Conservation (phyloP, 2,329 filamentous ascomycete species). For the Ascochyta rabiei region DNA sequence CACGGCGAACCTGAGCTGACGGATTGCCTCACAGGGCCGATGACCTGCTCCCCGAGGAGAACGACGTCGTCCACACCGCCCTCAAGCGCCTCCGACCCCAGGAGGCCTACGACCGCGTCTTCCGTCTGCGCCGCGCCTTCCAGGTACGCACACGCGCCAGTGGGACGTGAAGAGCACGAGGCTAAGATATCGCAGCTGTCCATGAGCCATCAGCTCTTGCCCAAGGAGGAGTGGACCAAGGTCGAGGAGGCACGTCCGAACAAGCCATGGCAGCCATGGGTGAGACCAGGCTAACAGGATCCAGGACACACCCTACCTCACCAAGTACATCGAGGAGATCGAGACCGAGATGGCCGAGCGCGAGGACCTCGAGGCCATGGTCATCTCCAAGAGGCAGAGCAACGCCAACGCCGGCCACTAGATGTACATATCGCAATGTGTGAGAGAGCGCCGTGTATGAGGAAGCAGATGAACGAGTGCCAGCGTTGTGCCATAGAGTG, state of each 20-base stretch:
- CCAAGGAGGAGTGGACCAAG: conserved; percentile 70
- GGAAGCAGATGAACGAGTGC: conserved; percentile 22
- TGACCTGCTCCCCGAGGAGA: conserved; percentile 93
- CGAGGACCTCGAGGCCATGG: conserved; percentile 70
- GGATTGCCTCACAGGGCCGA: conserved; percentile 70
- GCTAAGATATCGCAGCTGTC: conserved; percentile 61
- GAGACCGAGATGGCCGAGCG: conserved; percentile 71
- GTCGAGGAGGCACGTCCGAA: conserved; percentile 62
- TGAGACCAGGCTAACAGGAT: conserved; percentile 18
- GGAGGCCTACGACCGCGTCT: conserved; percentile 95
- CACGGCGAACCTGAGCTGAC: conserved; percentile 33
- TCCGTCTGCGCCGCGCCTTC: conserved; percentile 93
- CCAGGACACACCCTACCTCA: conserved; percentile 71
- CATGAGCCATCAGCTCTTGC: conserved; percentile 68
- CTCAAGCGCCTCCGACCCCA: conserved; percentile 88
- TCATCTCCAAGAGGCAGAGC: conserved; percentile 56
- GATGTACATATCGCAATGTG: conserved; percentile 29
- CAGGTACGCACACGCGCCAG: conserved; percentile 63
- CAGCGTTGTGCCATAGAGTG: conserved; percentile 48
- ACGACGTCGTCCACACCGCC: conserved; percentile 81
- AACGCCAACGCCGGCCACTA: conserved; percentile 37
- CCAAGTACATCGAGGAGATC: conserved; percentile 71
- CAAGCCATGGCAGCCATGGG: background rate
- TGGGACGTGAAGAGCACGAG: background rate
- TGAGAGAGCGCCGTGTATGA: conserved; percentile 15